These are phyloP conservation scores for Glycine tomentella DNA, from an alignment of 306 rosid species.

Conservation along the genomic window DNA sequence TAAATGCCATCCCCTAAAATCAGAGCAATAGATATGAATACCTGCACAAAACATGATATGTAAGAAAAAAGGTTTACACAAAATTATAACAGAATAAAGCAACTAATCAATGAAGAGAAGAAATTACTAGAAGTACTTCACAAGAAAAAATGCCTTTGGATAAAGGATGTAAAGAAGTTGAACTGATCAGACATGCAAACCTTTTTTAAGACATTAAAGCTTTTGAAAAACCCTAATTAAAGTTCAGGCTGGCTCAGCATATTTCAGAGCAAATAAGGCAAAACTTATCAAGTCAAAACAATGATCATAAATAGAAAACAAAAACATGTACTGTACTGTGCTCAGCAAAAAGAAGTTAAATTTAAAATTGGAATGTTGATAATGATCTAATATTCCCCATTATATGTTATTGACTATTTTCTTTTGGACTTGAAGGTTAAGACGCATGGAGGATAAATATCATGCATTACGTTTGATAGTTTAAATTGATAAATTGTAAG, in stretches of 20 bases:
- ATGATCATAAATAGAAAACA: neutral
- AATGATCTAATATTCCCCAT: slow-evolving; percentile 3
- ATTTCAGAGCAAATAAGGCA: slow-evolving; percentile 1
- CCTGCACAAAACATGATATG: slow-evolving; percentile 45
- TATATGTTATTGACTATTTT: neutral
- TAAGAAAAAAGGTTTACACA: neutral
- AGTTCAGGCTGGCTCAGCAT: slow-evolving; percentile 7
- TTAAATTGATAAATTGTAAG: neutral
- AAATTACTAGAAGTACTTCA: neutral
- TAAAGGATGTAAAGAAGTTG: slow-evolving; percentile 30
- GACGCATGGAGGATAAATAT: slow-evolving; percentile 17
- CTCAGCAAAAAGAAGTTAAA: neutral
- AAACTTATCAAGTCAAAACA: neutral
- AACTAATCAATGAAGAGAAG: neutral
- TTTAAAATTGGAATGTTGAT: neutral
- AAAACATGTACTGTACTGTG: neutral
- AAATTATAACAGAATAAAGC: no score
- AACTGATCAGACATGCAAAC: slow-evolving; percentile 9
- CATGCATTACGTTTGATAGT: slow-evolving; percentile 17
- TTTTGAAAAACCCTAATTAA: slow-evolving; percentile 10
- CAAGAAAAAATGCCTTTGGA: slow-evolving; percentile 16
- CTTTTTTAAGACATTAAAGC: neutral
- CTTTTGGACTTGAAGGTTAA: neutral
- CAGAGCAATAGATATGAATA: slow-evolving; percentile 63
- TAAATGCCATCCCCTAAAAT: slow-evolving; percentile 93